phyloP scores from a whole-genome alignment of 768 basidiomycete genomes.

The Chlorophyllum brunneum region DNA sequence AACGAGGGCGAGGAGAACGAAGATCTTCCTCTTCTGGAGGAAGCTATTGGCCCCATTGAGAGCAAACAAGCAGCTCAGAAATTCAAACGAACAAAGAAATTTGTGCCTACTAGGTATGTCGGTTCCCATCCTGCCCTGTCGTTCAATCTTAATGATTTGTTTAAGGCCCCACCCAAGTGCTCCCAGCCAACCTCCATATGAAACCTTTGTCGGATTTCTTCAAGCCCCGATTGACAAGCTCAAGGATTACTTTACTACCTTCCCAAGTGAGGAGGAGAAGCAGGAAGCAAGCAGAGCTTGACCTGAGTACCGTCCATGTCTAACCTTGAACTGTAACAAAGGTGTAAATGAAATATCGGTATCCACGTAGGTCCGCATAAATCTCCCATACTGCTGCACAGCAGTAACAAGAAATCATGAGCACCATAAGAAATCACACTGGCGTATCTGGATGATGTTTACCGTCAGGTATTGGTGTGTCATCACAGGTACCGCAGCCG shows the following conservation, averaged over 20 bases:
- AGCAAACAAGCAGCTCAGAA: constrained; percentile 40
- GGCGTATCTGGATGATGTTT: too few species aligned
- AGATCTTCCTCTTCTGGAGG: constrained; percentile 53
- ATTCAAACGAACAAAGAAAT: constrained; percentile 57
- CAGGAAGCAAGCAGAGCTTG: constrained; percentile 1
- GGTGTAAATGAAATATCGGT: too few species aligned
- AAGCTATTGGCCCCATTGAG: constrained; percentile 38
- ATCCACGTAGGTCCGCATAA: too few species aligned
- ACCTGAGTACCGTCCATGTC: too few species aligned
- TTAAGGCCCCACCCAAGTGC: constrained; percentile 20
- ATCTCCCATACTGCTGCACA: too few species aligned
- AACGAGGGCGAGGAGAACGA: constrained; percentile 55
- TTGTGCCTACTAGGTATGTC: constrained; percentile 55
- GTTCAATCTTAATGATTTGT: background rate
- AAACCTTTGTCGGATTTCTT: constrained; percentile 54
- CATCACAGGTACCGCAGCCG: too few species aligned
- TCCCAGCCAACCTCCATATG: constrained; percentile 57
- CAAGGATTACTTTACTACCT: constrained; percentile 42
- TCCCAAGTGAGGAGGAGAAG: constrained; percentile 14
- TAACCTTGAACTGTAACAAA: too few species aligned
- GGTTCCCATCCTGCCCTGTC: background rate
- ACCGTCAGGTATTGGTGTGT: too few species aligned
- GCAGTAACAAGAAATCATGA: too few species aligned
- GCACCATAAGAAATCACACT: too few species aligned
- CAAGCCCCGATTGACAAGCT: constrained; percentile 56